These are phyloP conservation scores for Amphibolis antarctica DNA, from an alignment of 106 monocot genomes.

Conservation along the genomic window DNA sequence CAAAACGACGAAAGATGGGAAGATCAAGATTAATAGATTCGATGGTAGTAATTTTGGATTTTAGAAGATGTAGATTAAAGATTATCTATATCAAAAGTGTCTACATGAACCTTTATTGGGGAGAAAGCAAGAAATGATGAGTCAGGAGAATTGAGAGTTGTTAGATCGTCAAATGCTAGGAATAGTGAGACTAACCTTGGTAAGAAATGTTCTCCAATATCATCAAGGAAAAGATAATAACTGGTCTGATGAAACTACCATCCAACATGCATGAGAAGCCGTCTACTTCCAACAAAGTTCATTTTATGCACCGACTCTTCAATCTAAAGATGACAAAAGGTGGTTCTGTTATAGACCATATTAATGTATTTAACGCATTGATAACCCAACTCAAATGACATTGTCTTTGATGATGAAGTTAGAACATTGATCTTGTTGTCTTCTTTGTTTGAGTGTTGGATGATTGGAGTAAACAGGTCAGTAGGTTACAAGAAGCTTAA, in stretches of 20 bases:
- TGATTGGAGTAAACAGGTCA: background rate
- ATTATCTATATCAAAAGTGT: background rate
- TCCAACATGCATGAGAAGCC: constrained; percentile 6
- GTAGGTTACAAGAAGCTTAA: no score
- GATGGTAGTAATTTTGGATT: background rate
- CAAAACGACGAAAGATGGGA: background rate
- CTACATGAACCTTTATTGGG: background rate
- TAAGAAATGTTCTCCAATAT: constrained; percentile 4
- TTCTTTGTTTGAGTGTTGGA: background rate
- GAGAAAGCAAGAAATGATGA: background rate
- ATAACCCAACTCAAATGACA: background rate
- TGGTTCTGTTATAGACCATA: background rate
- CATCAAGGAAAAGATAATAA: background rate
- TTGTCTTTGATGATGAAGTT: background rate
- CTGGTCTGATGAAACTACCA: background rate
- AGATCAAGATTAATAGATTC: background rate
- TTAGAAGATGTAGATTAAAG: background rate
- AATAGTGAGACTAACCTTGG: background rate
- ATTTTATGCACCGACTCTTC: background rate
- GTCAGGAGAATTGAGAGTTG: background rate
- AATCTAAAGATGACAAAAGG: constrained; percentile 5
- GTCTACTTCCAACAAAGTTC: constrained; percentile 1
- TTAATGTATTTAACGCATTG: background rate
- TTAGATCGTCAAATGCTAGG: background rate
- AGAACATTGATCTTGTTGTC: background rate